Conservation (phyloP, 2,329 filamentous ascomycete genomes). For the Lachnellula willkommii region DNA sequence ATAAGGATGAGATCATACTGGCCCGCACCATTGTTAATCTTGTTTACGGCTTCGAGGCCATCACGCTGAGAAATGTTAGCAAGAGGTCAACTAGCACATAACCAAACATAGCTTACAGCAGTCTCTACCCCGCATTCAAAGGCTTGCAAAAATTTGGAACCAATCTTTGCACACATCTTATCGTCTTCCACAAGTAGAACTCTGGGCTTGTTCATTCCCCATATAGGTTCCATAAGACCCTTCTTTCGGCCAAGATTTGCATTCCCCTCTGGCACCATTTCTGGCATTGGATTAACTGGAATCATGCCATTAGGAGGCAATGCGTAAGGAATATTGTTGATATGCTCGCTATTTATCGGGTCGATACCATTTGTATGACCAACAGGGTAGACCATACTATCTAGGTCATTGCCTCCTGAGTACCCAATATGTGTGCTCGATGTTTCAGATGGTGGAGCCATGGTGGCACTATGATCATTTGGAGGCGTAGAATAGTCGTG, state of each 20-base stretch:
- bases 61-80: conserved; percentile 54
- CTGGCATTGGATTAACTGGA: conserved; percentile 41
- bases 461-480: conserved; percentile 23
- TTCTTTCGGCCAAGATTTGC: conserved; percentile 33
- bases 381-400: conserved; percentile 81
- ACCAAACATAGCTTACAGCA: conserved; percentile 48
- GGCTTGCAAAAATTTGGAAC: conserved; percentile 60
- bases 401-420: conserved; percentile 49
- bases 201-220: conserved; percentile 62
- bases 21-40: conserved; percentile 53
- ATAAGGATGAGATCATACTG: conserved; percentile 70
- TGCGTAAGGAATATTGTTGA: conserved; percentile 87
- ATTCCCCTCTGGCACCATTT: conserved; percentile 39
- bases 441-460: conserved; percentile 42
- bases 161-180: conserved; percentile 61
- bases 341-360: conserved; percentile 88
- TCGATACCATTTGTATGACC: conserved; percentile 89
- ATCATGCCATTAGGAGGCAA: conserved; percentile 59
- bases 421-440: conserved; percentile 39
- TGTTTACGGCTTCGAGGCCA: conserved; percentile 85
- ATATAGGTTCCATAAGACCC: conserved; percentile 41
- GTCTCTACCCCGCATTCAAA: conserved; percentile 64
- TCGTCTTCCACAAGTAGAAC: conserved; percentile 89
- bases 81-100: conserved; percentile 1
- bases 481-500: conserved; percentile 31